phyloP scores from a whole-genome alignment of 2,329 filamentous ascomycete genomes.

The Cladosporium phlei region DNA sequence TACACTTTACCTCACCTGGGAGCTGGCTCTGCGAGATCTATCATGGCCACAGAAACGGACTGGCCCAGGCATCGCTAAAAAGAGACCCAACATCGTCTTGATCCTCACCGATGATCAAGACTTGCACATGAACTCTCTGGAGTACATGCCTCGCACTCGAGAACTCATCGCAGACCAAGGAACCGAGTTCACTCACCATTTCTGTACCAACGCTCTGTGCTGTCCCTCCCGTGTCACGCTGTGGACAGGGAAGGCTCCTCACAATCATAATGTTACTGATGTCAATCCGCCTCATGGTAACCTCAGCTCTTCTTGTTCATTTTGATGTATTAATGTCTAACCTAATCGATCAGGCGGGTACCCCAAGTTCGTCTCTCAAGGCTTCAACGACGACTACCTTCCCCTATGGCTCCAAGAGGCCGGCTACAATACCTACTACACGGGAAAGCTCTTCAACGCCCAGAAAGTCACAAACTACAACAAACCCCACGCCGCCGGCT shows the following conservation, averaged over 20 bases:
- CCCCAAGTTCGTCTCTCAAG: slow-evolving; percentile 61
- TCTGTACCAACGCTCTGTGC: slow-evolving; percentile 62
- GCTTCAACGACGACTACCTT: slow-evolving; percentile 63
- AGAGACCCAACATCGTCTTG: slow-evolving; percentile 61
- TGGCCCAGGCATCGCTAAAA: too few species aligned
- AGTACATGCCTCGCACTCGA: slow-evolving; percentile 54
- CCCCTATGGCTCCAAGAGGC: slow-evolving; percentile 65
- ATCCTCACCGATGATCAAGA: slow-evolving; percentile 67
- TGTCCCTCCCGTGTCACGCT: slow-evolving; percentile 63
- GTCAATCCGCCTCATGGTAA: slow-evolving; percentile 49
- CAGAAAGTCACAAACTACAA: slow-evolving; percentile 60
- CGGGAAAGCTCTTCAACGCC: slow-evolving; percentile 65
- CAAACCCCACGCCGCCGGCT: slow-evolving; percentile 53
- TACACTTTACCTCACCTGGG: too few species aligned
- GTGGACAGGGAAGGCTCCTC: slow-evolving; percentile 61
- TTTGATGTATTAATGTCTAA: slow-evolving; percentile 25
- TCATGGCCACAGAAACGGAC: too few species aligned
- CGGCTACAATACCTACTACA: slow-evolving; percentile 68
- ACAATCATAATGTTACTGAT: slow-evolving; percentile 67
- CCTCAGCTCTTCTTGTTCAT: background rate
- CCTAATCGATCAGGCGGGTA: slow-evolving; percentile 43
- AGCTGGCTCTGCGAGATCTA: too few species aligned
- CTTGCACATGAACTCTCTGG: slow-evolving; percentile 54
- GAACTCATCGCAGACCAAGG: slow-evolving; percentile 19
- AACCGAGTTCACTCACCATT: slow-evolving; percentile 56